Evolutionary conservation across 2,329 filamentous ascomycete genomes (phyloP).

Genomic region (Dothideomycetes sp.): DNA sequence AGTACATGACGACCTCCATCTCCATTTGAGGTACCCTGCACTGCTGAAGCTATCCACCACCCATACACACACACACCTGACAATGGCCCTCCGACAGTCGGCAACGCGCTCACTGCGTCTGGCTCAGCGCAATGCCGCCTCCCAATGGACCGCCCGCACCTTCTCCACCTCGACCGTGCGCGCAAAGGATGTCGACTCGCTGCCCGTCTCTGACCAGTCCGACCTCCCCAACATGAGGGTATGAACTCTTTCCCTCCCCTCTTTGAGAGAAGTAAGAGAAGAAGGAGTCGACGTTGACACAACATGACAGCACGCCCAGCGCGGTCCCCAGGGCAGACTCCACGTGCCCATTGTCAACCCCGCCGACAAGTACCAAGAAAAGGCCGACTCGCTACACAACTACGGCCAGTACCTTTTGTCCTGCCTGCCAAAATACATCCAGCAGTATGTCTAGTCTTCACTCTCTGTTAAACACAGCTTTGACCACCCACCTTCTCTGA

Average conservation of each 20-base stretch:
- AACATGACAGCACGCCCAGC: slow-evolving; percentile 30
- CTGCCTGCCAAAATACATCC: slow-evolving; percentile 92
- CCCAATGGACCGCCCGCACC: slow-evolving; percentile 21
- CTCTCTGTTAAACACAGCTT: neutral
- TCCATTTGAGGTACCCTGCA: no score
- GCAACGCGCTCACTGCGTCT: slow-evolving; percentile 17
- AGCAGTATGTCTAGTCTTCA: slow-evolving; percentile 48
- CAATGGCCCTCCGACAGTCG: slow-evolving; percentile 31
- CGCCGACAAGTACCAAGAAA: slow-evolving; percentile 81
- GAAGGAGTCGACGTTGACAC: slow-evolving; percentile 10
- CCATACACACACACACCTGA: neutral
- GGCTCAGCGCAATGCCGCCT: slow-evolving; percentile 8
- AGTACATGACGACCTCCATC: neutral
- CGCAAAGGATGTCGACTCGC: slow-evolving; percentile 24
- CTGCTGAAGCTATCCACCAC: neutral
- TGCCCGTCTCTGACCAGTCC: slow-evolving; percentile 26
- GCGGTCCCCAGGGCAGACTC: slow-evolving; percentile 42
- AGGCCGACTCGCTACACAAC: slow-evolving; percentile 77
- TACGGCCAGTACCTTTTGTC: slow-evolving; percentile 97
- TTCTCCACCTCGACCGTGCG: slow-evolving; percentile 32
- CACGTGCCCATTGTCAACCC: slow-evolving; percentile 78
- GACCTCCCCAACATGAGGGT: slow-evolving; percentile 37
- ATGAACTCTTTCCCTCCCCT: slow-evolving; percentile 11
- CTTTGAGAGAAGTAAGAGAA: neutral
- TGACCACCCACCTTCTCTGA: neutral